These are phyloP conservation scores for Curvularia verruculosa DNA, from an alignment of 2,329 filamentous ascomycete genomes.

Conservation along the genomic window DNA sequence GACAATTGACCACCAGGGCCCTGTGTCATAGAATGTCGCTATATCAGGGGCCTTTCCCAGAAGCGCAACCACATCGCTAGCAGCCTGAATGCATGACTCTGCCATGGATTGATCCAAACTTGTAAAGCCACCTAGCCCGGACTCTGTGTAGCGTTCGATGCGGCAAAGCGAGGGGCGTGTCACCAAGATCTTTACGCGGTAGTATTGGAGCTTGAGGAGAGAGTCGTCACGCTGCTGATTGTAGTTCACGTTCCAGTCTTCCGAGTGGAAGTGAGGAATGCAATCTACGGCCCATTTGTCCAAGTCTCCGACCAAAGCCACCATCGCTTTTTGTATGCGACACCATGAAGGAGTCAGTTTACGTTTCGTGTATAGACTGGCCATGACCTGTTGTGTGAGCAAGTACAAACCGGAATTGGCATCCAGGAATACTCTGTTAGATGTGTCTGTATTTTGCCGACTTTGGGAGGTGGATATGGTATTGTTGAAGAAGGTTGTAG, in stretches of 20 bases:
- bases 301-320: conserved; percentile 31
- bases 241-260: not conserved
- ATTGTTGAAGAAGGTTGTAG: conserved; percentile 6
- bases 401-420: conserved; percentile 10
- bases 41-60: conserved; percentile 32
- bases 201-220: conserved; percentile 37
- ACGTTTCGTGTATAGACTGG: conserved; percentile 38
- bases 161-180: conserved; percentile 46
- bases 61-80: conserved; percentile 34
- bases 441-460: not conserved
- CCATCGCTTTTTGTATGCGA: conserved; percentile 35
- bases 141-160: conserved; percentile 35
- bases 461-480: not conserved
- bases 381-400: conserved; percentile 17
- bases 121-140: conserved; percentile 33
- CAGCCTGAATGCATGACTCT: conserved; percentile 40
- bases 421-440: conserved; percentile 6
- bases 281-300: conserved; percentile 34
- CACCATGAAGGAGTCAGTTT: conserved; percentile 39
- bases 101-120: conserved; percentile 39
- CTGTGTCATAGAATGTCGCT: conserved; percentile 16
- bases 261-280: not conserved
- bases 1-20: conserved; percentile 50
- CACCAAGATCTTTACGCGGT: conserved; percentile 40
- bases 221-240: conserved; percentile 16